These are phyloP conservation scores for Nakaseomyces uthaithaninus DNA, from an alignment of 1,139 yeast genomes.

Conservation along the genomic window DNA sequence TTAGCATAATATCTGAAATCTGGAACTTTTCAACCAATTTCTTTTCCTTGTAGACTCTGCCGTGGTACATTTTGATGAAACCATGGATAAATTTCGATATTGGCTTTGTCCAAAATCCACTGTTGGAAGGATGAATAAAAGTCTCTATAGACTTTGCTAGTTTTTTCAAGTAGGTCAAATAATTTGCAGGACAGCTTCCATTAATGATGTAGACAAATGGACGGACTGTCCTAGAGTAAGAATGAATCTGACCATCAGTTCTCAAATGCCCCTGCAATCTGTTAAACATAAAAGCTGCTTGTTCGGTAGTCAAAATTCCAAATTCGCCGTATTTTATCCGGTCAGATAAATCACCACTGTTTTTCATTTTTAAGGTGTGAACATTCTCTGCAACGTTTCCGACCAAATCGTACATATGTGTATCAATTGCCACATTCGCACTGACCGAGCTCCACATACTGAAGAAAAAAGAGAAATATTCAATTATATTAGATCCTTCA, in stretches of 20 bases:
- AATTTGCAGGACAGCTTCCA: constrained; percentile 44
- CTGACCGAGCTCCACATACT: constrained; percentile 64
- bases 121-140: constrained; percentile 84
- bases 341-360: constrained; percentile 18
- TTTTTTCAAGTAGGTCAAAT: constrained; percentile 47
- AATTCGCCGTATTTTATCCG: constrained; percentile 35
- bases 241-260: constrained; percentile 45
- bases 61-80: constrained; percentile 50
- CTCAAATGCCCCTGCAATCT: constrained; percentile 40
- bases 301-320: constrained; percentile 60
- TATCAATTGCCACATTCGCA: constrained; percentile 52
- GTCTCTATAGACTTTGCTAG: constrained; percentile 69
- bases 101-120: constrained; percentile 74
- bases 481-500: constrained; percentile 25
- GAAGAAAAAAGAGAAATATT: constrained; percentile 58
- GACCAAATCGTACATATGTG: constrained; percentile 57
- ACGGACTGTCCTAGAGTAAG: constrained; percentile 54
- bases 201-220: constrained; percentile 58
- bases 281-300: constrained; percentile 51
- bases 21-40: constrained; percentile 11
- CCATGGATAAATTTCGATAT: constrained; percentile 57
- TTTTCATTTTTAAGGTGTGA: constrained; percentile 31
- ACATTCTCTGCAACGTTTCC: constrained; percentile 54
- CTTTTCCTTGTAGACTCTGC: constrained; percentile 45
- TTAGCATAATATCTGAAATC: constrained; percentile 37